phyloP scores from a whole-genome alignment of 164 flowering plant genomes.

The Nymphaea colorata region DNA sequence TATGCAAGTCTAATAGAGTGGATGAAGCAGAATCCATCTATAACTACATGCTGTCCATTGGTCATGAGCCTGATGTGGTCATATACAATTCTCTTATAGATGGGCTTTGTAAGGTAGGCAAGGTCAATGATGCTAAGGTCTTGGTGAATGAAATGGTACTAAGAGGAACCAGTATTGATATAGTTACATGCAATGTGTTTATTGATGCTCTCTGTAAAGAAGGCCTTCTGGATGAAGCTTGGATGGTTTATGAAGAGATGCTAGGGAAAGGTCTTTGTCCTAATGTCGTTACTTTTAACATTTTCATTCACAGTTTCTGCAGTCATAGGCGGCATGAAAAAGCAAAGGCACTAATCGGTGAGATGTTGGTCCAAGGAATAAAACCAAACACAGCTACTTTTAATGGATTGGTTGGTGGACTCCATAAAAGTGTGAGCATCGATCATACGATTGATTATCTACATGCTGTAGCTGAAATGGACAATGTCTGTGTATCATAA shows the following conservation, averaged over 20 bases:
- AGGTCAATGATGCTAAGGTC: slow-evolving; percentile 30
- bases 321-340: slow-evolving; percentile 8
- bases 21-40: slow-evolving; percentile 47
- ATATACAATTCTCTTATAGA: slow-evolving; percentile 58
- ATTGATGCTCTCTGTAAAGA: slow-evolving; percentile 14
- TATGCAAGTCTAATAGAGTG: slow-evolving; percentile 49
- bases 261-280: slow-evolving; percentile 1
- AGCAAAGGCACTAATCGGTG: slow-evolving; percentile 12
- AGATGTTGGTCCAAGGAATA: slow-evolving; percentile 14
- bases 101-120: slow-evolving; percentile 41
- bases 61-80: slow-evolving; percentile 35
- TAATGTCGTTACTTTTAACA: slow-evolving; percentile 21
- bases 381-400: slow-evolving; percentile 11
- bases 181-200: slow-evolving; percentile 9
- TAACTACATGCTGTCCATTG: slow-evolving; percentile 36
- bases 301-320: slow-evolving; percentile 19
- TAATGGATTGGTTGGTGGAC: slow-evolving; percentile 8
- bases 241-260: slow-evolving; percentile 13
- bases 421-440: slow-evolving; percentile 12
- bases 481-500: too few species aligned
- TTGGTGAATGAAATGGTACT: slow-evolving; percentile 37
- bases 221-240: slow-evolving; percentile 1
- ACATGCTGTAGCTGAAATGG: slow-evolving; percentile 8
- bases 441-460: slow-evolving; percentile 12
- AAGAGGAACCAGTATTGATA: slow-evolving; percentile 4